Conservation (phyloP, 257 asterid genomes). For the Echites panduratus region DNA sequence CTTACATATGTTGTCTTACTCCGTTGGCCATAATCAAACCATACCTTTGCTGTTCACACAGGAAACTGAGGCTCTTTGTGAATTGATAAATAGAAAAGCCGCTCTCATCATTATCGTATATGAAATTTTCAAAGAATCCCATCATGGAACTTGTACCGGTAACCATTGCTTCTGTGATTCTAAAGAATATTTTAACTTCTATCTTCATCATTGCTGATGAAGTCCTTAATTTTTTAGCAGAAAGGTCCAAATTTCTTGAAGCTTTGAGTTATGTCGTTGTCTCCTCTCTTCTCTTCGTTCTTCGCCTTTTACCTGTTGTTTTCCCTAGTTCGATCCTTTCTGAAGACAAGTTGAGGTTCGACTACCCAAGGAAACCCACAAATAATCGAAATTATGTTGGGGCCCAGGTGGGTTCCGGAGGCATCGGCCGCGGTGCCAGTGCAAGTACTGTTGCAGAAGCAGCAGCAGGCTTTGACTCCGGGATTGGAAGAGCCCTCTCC, state of each 20-base stretch:
- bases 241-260: constrained; percentile 34
- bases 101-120: not conserved
- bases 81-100: not conserved
- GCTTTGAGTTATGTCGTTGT: constrained; percentile 33
- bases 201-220: constrained; percentile 45
- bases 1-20: not conserved
- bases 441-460: not conserved
- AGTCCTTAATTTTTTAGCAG: constrained; percentile 33
- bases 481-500: constrained; percentile 66
- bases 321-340: constrained; percentile 29
- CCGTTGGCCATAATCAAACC: not conserved
- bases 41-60: not conserved
- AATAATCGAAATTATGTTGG: constrained; percentile 12
- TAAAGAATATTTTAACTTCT: constrained; percentile 44
- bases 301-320: constrained; percentile 48
- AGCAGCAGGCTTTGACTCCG: constrained; percentile 25
- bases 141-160: constrained; percentile 33
- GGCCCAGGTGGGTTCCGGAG: constrained; percentile 18
- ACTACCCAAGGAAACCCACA: constrained; percentile 16
- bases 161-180: constrained; percentile 51
- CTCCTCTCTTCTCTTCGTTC: constrained; percentile 49
- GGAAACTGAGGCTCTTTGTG: not conserved
- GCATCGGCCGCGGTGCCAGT: constrained; percentile 2
- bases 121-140: not conserved
- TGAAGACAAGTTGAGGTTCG: constrained; percentile 5